Evolutionary conservation across 1,139 yeast species (phyloP), one percentile per base, ranked within the genome.

Genomic region (Kodamaea fungicola): DNA sequence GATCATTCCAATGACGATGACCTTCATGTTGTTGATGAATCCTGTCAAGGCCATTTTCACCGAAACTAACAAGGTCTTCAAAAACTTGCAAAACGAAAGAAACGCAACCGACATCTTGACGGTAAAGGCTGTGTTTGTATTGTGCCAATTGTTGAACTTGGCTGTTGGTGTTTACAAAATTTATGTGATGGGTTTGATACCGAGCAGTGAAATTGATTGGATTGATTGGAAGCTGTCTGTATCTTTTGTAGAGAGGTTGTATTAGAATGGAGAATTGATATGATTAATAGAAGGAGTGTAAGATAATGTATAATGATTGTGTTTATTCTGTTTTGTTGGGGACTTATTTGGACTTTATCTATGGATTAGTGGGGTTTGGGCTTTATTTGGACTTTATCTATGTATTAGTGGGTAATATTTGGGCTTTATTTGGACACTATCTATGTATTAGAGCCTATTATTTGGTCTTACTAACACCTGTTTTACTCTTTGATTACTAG

Each of bases 191-290:
- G 97, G 97, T 0, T 68, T 92, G 46, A 78, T 92, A 43, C 98
- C 98, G 19, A 87, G 84, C 50, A 81, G 80, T 29, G 75, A 75
- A 35, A 83, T 95, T 44, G 98, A 92, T 54, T 92, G 97, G 97
- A 65, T 92, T 24, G 81, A 90, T 3, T 90, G 95, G 89, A 94
- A 87, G 54, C 48, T 43, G 22, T 52, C 54, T 24, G 51, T 55
- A 2, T 63, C 67, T n/a, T 57, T 74, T n/a, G 40, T 39, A 7
- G 71, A 70, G 38, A 47, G 42, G 10, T 32, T 37, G 32, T 23
- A 16, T 16, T 16, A 16, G 19, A 16, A 16, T 16, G n/a, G n/a
- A n/a, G n/a, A n/a, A n/a, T n/a, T n/a, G n/a, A n/a, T n/a, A n/a
- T n/a, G n/a, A n/a, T n/a, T n/a, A n/a, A n/a, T n/a, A n/a, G n/a